These are phyloP conservation scores for Melampsora larici-populina DNA, from an alignment of 1,284 basidiomycete genomes.

Conservation along the genomic window DNA sequence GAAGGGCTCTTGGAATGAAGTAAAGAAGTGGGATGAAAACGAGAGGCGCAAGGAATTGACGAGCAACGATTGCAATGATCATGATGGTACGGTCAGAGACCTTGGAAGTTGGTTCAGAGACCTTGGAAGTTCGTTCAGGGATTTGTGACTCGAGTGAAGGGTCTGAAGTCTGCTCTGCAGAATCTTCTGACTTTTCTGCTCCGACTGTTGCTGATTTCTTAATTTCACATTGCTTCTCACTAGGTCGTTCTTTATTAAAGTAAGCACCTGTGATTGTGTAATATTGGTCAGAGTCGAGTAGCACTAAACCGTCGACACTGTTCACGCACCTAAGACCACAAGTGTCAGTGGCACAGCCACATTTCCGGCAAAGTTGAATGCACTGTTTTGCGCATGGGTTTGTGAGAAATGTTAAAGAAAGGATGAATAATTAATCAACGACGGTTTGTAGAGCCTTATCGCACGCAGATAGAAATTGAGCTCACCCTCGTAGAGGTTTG, in stretches of 20 bases:
- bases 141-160: constrained; percentile 18
- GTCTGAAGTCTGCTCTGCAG: constrained; percentile 18
- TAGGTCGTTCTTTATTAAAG: constrained; percentile 4
- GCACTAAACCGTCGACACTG: neutral
- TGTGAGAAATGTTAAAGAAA: neutral
- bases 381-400: too few species aligned
- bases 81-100: constrained; percentile 27
- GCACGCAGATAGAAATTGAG: neutral
- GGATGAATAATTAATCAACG: neutral
- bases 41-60: constrained; percentile 27
- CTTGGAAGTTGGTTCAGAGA: constrained; percentile 18
- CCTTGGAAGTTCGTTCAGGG: constrained; percentile 17
- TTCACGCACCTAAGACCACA: constrained; percentile 53
- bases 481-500: constrained; percentile 53
- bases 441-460: neutral
- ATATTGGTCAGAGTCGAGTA: neutral
- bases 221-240: neutral
- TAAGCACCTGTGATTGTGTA: constrained; percentile 16
- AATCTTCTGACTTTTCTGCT: constrained; percentile 8
- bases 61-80: constrained; percentile 34
- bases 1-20: neutral
- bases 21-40: constrained; percentile 26
- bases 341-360: constrained; percentile 57
- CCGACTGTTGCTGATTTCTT: constrained; percentile 47
- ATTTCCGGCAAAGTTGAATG: constrained; percentile 54